Evolutionary conservation across 1,139 yeast genomes (phyloP).

Genomic region (Wickerhamomyces sp.): DNA sequence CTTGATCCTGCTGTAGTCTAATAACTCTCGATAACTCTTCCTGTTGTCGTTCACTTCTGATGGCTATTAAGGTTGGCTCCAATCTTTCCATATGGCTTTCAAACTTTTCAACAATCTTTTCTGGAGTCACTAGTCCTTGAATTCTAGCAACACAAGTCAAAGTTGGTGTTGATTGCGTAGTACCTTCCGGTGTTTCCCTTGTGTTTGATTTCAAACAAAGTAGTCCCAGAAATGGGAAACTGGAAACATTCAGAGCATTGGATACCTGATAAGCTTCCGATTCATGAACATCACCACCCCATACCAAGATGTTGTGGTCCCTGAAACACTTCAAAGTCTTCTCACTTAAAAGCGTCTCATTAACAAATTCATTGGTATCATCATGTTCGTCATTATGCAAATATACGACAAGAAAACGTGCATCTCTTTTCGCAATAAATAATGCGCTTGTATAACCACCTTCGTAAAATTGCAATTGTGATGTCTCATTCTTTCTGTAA

Average conservation of each 20-base stretch:
- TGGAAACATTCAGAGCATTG: constrained; percentile 64
- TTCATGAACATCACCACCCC: constrained; percentile 85
- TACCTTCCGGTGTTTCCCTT: constrained; percentile 57
- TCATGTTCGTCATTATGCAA: constrained; percentile 74
- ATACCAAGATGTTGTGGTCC: constrained; percentile 51
- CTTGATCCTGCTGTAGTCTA: constrained; percentile 70
- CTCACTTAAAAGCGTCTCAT: constrained; percentile 50
- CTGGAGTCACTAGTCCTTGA: constrained; percentile 46
- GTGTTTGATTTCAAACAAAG: constrained; percentile 52
- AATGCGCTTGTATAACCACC: constrained; percentile 79
- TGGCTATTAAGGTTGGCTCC: constrained; percentile 52
- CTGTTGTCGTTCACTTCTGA: constrained; percentile 60
- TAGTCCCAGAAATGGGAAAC: constrained; percentile 76
- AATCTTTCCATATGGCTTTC: constrained; percentile 44
- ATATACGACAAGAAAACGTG: constrained; percentile 67
- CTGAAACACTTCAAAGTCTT: constrained; percentile 46
- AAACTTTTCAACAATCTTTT: constrained; percentile 29
- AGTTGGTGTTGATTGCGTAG: constrained; percentile 44
- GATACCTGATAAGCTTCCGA: constrained; percentile 86
- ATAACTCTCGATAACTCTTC: constrained; percentile 55
- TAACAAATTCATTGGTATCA: constrained; percentile 48
- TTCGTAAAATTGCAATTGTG: constrained; percentile 42
- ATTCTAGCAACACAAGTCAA: constrained; percentile 60
- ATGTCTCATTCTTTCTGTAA: constrained; percentile 21
- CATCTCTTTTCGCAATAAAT: constrained; percentile 58